phyloP scores from a whole-genome alignment of 73 alveolate genomes.

The Paramecium biaurelia region DNA sequence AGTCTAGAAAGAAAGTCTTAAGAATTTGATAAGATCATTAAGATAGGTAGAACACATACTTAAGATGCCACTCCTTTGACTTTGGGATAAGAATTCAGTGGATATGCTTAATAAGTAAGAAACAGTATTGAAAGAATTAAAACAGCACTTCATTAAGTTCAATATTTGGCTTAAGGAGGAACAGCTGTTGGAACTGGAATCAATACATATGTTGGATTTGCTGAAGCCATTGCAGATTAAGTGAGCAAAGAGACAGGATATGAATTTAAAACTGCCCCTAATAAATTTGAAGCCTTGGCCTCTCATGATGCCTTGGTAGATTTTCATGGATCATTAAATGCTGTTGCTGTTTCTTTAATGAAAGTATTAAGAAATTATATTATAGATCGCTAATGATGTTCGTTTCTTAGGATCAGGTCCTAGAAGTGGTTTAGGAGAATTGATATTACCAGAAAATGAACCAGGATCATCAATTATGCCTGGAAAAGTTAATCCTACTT shows the following conservation, averaged over 20 bases:
- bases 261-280: constrained; percentile 86
- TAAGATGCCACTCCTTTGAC: constrained; percentile 99
- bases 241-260: constrained; percentile 91
- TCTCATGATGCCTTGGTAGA: constrained; percentile 97
- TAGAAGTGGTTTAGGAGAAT: constrained; percentile 99
- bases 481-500: constrained; percentile 98
- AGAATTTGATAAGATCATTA: constrained; percentile 91
- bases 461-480: constrained; percentile 99
- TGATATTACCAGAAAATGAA: constrained; percentile 95
- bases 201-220: constrained; percentile 87
- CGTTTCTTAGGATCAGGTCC: constrained; percentile 99
- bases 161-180: constrained; percentile 97
- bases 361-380: constrained; percentile 48
- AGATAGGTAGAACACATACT: constrained; percentile 99
- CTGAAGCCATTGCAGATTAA: constrained; percentile 82
- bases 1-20: constrained; percentile 80
- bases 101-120: constrained; percentile 88
- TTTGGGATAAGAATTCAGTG: constrained; percentile 98
- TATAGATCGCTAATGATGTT: constrained; percentile 95
- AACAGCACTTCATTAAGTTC: constrained; percentile 79
- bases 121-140: constrained; percentile 82
- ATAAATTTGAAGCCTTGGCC: constrained; percentile 95
- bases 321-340: constrained; percentile 90
- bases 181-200: constrained; percentile 99
- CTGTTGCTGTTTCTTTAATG: constrained; percentile 92